Evolutionary conservation across 1,284 basidiomycete species (phyloP), one percentile per base, ranked within the genome.

Genomic region (Ganoderma sinense): DNA sequence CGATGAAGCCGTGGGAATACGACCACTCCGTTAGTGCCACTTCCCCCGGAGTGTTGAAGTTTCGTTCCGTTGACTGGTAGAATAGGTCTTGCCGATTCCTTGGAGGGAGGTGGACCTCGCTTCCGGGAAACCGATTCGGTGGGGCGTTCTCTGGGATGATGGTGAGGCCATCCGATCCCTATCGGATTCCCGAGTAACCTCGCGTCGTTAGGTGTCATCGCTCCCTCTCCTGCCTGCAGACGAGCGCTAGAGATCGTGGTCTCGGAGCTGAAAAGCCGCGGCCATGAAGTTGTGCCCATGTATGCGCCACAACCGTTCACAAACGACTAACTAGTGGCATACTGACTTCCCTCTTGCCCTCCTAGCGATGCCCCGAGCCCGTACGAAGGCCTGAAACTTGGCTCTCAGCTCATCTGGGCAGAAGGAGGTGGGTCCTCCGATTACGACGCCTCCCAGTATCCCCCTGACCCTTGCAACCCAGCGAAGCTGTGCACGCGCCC

Each of bases 1-100:
- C 82, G 55, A 88, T 87, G 87, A 81, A 82, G 69, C 90, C 85
- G 31, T 92, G 88, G 89, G 82, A 82, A 36, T 90, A 90, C 73
- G 89, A 90, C 78, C 84, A 85, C 71, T 84, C 85, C n/a, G 89
- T 89, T 72, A n/a, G 26, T n/a, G 13, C 41, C 53, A 10, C 36
- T 31, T 33, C 20, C 41, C 13, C 48, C 13, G 23, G 29, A 4
- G 33, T 40, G 6, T 62, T 18, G 41, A 60, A 29, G 53, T 20
- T 16, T 60, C 23, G 20, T 14, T 31, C 33, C 7, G 36, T 8
- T 40, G 29, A 41, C 16, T 13, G 3, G 36, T 16, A 20, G 23
- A 23, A 20, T 61, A 88, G 86, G 86, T 85, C 59, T 77, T 86
- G 4, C 85, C 86, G 7, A 82, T 91, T 45, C 88, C 89, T 3